Base-by-base conservation (phyloP, 2,329 filamentous ascomycete species). In the Fusarium sp. region DNA sequence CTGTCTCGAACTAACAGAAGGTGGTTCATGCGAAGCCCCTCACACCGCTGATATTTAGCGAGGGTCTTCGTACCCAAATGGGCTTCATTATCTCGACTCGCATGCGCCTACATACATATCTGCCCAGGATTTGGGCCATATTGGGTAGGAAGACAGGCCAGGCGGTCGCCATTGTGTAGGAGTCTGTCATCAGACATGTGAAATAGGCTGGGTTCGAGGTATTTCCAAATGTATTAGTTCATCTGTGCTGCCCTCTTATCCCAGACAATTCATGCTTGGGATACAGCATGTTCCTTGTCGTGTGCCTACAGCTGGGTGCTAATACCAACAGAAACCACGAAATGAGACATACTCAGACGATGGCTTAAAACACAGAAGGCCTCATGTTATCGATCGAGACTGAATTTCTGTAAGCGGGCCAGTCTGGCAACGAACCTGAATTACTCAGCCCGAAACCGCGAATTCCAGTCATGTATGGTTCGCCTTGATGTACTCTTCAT, bases 1-100 rank as follows among this genome's bases (percentile, higher is more conserved):
- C 47, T 73, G 68, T 61, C 61, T 74, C 68, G 68, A 74, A 72
- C 72, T 69, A n/a, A 49, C 20, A 18, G 23, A 26, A 66, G 56
- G 67, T 63, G 65, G 71, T 73, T 74, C 67, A 67, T 71, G 69
- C 67, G 67, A 74, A 73, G 65, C 45, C 70, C 59, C 65, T 62
- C 67, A 63, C 67, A 69, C 59, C 60, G 59, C 46, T 18, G 62
- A 36, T 33, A 49, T 59, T 37, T 46, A 26, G 54, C 36, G 55
- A 50, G 46, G 47, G 49, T 56, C 57, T 49, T 52, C 54, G 50
- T 30, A 30, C 30, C 30, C 54, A 68, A 30, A 63, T 58, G 62
- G 59, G 49, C 58, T 66, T 54, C 55, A 55, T 37, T 42, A 45
- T 65, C 38, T 57, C 45, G 34, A 67, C 42, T 62, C 16, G 28